Conservation (phyloP, 192 early-diverging fungal species). For the Entomortierella parvispora region DNA sequence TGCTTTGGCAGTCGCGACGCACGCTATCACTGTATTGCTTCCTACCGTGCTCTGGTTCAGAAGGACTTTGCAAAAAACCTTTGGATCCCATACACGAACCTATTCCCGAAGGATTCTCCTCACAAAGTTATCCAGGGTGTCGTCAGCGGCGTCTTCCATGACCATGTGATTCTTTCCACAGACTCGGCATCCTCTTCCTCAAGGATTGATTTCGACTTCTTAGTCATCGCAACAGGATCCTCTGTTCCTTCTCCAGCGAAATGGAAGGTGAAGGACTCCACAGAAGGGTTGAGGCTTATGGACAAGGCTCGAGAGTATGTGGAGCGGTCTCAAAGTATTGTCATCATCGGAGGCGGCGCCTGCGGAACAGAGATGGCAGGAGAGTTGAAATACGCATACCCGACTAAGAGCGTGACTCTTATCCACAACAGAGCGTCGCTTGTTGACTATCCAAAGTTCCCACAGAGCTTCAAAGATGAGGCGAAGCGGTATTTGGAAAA, state of each 20-base stretch:
- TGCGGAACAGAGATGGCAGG: slow-evolving; percentile 82
- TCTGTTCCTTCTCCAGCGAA: slow-evolving; percentile 61
- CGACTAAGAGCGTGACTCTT: slow-evolving; percentile 67
- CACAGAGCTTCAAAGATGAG: slow-evolving; percentile 63
- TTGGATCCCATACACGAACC: slow-evolving; percentile 55
- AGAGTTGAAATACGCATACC: slow-evolving; percentile 72
- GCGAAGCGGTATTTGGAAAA: slow-evolving; percentile 64
- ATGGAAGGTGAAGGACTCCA: slow-evolving; percentile 46
- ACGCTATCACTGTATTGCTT: slow-evolving; percentile 60
- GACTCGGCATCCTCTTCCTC: neutral
- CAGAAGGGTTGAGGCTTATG: slow-evolving; percentile 48
- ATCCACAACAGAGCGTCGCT: slow-evolving; percentile 67
- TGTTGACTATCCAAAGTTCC: slow-evolving; percentile 59
- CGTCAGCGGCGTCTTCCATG: slow-evolving; percentile 12
- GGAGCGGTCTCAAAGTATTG: slow-evolving; percentile 60
- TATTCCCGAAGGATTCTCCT: slow-evolving; percentile 45
- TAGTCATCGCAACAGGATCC: slow-evolving; percentile 63
- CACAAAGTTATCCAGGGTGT: slow-evolving; percentile 26
- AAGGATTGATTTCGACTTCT: slow-evolving; percentile 55
- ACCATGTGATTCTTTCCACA: slow-evolving; percentile 20
- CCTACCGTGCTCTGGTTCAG: slow-evolving; percentile 62
- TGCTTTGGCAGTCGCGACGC: slow-evolving; percentile 43
- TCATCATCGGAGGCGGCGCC: slow-evolving; percentile 82
- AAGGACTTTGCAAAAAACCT: slow-evolving; percentile 56
- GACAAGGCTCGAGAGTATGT: slow-evolving; percentile 61